Base-by-base conservation (phyloP, 805 yeast species). In the Kodamaea leandrae region DNA sequence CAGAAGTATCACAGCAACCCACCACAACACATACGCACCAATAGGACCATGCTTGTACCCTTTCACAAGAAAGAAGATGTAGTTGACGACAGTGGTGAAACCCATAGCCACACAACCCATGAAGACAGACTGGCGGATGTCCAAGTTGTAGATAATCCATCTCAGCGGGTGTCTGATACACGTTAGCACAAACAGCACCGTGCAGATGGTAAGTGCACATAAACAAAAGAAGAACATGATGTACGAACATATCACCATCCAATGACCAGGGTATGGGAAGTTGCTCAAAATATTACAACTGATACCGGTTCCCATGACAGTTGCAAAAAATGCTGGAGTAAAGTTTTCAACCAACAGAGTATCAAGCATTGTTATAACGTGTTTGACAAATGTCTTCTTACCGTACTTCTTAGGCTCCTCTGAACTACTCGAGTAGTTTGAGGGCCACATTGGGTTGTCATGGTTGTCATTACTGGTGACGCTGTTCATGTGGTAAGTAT, bases 81-180 rank as follows among this genome's bases (percentile, higher is more conserved):
- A 77, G 54, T 78, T 82, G 21, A 82, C 66, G 46, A 88, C 59
- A 2, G 95, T 80, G 8, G 78, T 72, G 47, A 71, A 70, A 1
- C 89, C 96, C 96, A 89, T 89, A 13, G 87, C 82, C 42, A 76
- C 74, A 47, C 91, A 81, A 5, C 96, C 96, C 64, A 86, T 64
- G 52, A 81, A 86, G 2, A 81, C 79, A 34, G 81, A 76, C 26
- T 74, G 64, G 20, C 33, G 10, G 14, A 29, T 18, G 20, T 40
- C 39, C 18, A 35, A 8, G 36, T 28, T 20, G 34, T 49, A 45
- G 28, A 39, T 41, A n/a, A 39, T 50, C 39, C 49, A 27, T 28
- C 51, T 37, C 4, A 7, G 32, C 8, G 58, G 53, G 47, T 72
- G 67, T 26, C 60, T 57, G 5, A 62, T 15, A 19, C 75, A 38